These are phyloP conservation scores for Inga leiocalycina DNA, from an alignment of 306 rosid genomes.

Conservation along the genomic window DNA sequence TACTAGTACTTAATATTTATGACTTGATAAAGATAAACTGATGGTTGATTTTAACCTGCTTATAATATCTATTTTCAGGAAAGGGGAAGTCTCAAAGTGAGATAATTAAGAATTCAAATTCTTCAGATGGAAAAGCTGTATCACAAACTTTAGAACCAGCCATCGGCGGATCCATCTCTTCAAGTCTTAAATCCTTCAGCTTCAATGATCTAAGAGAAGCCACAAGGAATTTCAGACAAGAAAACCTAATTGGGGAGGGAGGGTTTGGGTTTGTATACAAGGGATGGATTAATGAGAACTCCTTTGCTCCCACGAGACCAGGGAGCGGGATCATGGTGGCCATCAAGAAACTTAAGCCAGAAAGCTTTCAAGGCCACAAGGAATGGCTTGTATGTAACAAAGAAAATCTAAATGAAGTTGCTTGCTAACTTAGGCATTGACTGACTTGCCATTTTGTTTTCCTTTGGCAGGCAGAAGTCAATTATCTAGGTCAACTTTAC, in stretches of 20 bases:
- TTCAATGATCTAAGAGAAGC: constrained; percentile 79
- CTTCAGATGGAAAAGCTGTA: constrained; percentile 23
- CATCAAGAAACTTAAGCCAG: constrained; percentile 84
- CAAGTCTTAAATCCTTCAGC: constrained; percentile 63
- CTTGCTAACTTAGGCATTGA: constrained; percentile 21
- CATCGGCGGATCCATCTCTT: constrained; percentile 38
- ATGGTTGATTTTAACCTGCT: constrained; percentile 19
- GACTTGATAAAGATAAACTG: constrained; percentile 6
- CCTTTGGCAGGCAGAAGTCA: constrained; percentile 83
- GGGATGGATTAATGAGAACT: constrained; percentile 86
- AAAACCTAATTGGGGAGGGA: constrained; percentile 84
- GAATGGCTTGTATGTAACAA: constrained; percentile 88
- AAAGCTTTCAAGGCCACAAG: constrained; percentile 94
- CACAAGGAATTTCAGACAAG: constrained; percentile 74
- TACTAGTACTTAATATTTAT: neutral
- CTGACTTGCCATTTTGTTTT: constrained; percentile 1
- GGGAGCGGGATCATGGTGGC: constrained; percentile 92
- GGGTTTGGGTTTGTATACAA: constrained; percentile 89
- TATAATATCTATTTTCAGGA: constrained; percentile 44
- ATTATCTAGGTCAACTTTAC: constrained; percentile 83
- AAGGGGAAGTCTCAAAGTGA: constrained; percentile 41
- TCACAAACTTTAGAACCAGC: constrained; percentile 36
- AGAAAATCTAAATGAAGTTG: constrained; percentile 21
- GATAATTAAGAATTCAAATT: constrained; percentile 36
- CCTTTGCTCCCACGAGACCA: constrained; percentile 76